phyloP scores from a whole-genome alignment of 2,329 filamentous ascomycete genomes.

The Cytospora piceae region DNA sequence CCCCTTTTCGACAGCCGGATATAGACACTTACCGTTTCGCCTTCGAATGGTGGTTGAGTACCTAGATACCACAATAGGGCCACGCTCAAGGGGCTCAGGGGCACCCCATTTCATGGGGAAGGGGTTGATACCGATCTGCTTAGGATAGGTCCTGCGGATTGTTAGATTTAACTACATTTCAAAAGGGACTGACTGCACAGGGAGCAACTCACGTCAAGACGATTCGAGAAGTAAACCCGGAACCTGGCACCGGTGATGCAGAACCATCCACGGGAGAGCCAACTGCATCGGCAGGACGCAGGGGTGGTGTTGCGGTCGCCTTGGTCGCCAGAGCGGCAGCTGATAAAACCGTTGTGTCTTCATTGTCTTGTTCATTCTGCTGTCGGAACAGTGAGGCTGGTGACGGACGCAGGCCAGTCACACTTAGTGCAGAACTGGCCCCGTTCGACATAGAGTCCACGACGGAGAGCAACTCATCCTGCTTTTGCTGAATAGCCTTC shows the following conservation, averaged over 20 bases:
- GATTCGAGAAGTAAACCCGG: slow-evolving; percentile 29
- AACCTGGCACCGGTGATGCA: slow-evolving; percentile 16
- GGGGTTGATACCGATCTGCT: slow-evolving; percentile 93
- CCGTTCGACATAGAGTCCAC: slow-evolving; percentile 27
- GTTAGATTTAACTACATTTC: neutral
- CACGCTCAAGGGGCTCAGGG: slow-evolving; percentile 72
- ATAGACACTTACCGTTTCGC: slow-evolving; percentile 69
- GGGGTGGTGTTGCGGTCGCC: slow-evolving; percentile 33
- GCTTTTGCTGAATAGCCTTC: slow-evolving; percentile 29
- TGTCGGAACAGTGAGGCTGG: slow-evolving; percentile 18
- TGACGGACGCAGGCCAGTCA: slow-evolving; percentile 19
- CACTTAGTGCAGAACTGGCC: slow-evolving; percentile 2
- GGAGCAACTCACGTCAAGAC: slow-evolving; percentile 29
- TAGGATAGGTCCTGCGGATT: slow-evolving; percentile 74
- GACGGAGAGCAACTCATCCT: slow-evolving; percentile 30
- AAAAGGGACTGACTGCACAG: neutral
- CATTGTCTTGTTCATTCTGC: slow-evolving; percentile 24
- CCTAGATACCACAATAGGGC: slow-evolving; percentile 86
- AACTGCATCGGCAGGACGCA: slow-evolving; percentile 32
- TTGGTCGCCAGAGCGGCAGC: slow-evolving; percentile 32
- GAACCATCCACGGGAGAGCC: slow-evolving; percentile 12
- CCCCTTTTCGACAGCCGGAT: slow-evolving; percentile 20
- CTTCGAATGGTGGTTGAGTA: slow-evolving; percentile 74
- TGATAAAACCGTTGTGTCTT: slow-evolving; percentile 28
- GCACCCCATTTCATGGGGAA: slow-evolving; percentile 87